Conservation (phyloP, 352 stramenopile genomes). For the Blastocystis sp. region DNA sequence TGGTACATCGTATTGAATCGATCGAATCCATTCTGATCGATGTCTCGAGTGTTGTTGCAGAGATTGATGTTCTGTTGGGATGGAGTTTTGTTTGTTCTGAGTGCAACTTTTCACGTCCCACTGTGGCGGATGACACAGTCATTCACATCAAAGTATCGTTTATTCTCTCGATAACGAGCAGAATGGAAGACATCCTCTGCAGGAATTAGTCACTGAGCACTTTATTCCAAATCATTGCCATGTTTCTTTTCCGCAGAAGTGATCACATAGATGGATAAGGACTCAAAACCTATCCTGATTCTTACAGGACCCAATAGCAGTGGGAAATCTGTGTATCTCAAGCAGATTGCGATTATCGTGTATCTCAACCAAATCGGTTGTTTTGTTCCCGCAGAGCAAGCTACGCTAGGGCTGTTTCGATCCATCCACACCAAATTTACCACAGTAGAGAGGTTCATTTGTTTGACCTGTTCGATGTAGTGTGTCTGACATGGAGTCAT, state of each 20-base stretch:
- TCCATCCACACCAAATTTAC: conserved; percentile 24
- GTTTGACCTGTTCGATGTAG: neutral
- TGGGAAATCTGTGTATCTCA: conserved; percentile 33
- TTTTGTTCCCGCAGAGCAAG: conserved; percentile 69
- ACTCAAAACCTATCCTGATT: neutral
- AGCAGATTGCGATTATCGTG: conserved; percentile 64
- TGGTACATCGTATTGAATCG: neutral
- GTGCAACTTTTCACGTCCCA: neutral
- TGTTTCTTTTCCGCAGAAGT: neutral
- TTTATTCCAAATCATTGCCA: conserved; percentile 28
- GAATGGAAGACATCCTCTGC: conserved; percentile 40
- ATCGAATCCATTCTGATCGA: neutral
- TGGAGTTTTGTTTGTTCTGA: neutral
- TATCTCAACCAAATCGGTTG: conserved; percentile 71
- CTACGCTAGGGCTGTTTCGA: conserved; percentile 67
- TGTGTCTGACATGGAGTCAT: neutral
- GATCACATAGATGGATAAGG: neutral
- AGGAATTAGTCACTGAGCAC: conserved; percentile 26
- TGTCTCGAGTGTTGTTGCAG: neutral
- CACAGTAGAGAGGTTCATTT: neutral
- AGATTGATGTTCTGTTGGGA: conserved; percentile 4
- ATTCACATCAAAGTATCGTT: neutral
- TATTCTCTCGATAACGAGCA: neutral
- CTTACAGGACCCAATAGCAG: conserved; percentile 44
- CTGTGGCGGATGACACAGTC: neutral